A percentile compares a stretch with the other conserved stretches of the same genome.
phyloP scores from a whole-genome alignment of 1,284 basidiomycete genomes.

The Sanghuangporus sanghuang region DNA sequence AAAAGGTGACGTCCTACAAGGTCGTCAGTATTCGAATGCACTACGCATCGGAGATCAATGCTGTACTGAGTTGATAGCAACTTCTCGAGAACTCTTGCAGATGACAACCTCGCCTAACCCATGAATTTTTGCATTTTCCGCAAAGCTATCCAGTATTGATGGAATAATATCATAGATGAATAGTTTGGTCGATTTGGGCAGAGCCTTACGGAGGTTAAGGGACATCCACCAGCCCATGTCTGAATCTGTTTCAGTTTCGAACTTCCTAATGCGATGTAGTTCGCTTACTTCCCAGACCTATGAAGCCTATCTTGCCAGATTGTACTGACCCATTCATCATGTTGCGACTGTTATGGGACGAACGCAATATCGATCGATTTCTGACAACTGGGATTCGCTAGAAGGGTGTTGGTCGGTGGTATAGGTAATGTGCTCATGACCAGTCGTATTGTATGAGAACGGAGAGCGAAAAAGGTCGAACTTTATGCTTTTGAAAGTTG shows the following conservation, averaged over 20 bases:
- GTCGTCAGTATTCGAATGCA: neutral
- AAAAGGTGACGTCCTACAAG: conserved; percentile 16
- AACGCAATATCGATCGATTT: no score
- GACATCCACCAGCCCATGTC: conserved; percentile 22
- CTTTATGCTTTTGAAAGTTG: neutral
- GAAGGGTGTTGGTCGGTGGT: no score
- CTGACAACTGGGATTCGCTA: no score
- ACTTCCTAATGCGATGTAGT: neutral
- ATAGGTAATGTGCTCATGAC: no score
- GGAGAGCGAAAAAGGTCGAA: no score
- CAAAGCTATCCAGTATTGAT: conserved; percentile 13
- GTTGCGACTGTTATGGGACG: no score
- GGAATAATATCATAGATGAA: conserved; percentile 17
- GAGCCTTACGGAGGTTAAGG: conserved; percentile 16
- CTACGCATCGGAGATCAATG: neutral
- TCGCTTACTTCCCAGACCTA: conserved; percentile 16
- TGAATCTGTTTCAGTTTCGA: neutral
- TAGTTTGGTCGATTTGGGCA: conserved; percentile 11
- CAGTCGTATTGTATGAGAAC: no score
- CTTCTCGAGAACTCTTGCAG: conserved; percentile 4
- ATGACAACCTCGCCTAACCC: conserved; percentile 1
- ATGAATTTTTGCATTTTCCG: neutral
- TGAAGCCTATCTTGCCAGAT: conserved; percentile 9
- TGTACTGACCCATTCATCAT: neutral
- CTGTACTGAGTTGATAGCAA: conserved; percentile 9